Percentiles rank a stretch among this genome's conserved stretches.
These are phyloP conservation scores for Cladosporium sp. DNA, from an alignment of 2,329 filamentous ascomycete species.

Conservation along the genomic window DNA sequence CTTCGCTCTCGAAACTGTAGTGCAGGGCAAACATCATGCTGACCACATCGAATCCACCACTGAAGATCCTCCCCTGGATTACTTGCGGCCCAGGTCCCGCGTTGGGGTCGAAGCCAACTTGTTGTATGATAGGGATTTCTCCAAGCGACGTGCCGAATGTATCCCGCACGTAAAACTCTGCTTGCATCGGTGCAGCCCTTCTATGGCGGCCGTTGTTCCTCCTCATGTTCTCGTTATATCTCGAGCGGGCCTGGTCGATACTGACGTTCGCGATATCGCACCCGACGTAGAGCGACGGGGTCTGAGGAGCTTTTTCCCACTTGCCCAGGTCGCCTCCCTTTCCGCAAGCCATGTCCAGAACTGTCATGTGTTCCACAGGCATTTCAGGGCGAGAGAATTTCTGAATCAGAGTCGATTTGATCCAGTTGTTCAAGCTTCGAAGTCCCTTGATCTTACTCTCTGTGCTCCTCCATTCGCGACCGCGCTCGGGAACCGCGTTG, in stretches of 20 bases:
- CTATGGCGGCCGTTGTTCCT: slow-evolving; percentile 39
- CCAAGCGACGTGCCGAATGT: slow-evolving; percentile 82
- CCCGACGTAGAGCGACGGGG: slow-evolving; percentile 88
- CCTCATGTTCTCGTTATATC: slow-evolving; percentile 69
- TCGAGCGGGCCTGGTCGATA: slow-evolving; percentile 80
- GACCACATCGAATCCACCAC: slow-evolving; percentile 85
- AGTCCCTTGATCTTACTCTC: slow-evolving; percentile 93
- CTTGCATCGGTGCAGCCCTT: slow-evolving; percentile 54
- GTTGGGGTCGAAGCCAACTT: slow-evolving; percentile 80
- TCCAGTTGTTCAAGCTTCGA: slow-evolving; percentile 95
- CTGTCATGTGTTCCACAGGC: slow-evolving; percentile 41
- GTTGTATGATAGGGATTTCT: slow-evolving; percentile 70
- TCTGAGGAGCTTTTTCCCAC: slow-evolving; percentile 90
- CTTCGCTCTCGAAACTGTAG: slow-evolving; percentile 92
- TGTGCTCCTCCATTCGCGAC: slow-evolving; percentile 88
- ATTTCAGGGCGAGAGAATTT: slow-evolving; percentile 64
- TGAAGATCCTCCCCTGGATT: slow-evolving; percentile 60
- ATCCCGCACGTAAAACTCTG: slow-evolving; percentile 83
- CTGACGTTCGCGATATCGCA: slow-evolving; percentile 89
- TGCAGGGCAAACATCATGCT: slow-evolving; percentile 99
- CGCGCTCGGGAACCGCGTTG: slow-evolving; percentile 89
- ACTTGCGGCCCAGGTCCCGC: slow-evolving; percentile 52
- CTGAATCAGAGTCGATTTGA: slow-evolving; percentile 95
- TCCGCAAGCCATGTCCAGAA: slow-evolving; percentile 91
- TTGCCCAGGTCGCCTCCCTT: slow-evolving; percentile 95